These are phyloP conservation scores for Neonectria coccinea DNA, from an alignment of 2,329 filamentous ascomycete species.

Conservation along the genomic window DNA sequence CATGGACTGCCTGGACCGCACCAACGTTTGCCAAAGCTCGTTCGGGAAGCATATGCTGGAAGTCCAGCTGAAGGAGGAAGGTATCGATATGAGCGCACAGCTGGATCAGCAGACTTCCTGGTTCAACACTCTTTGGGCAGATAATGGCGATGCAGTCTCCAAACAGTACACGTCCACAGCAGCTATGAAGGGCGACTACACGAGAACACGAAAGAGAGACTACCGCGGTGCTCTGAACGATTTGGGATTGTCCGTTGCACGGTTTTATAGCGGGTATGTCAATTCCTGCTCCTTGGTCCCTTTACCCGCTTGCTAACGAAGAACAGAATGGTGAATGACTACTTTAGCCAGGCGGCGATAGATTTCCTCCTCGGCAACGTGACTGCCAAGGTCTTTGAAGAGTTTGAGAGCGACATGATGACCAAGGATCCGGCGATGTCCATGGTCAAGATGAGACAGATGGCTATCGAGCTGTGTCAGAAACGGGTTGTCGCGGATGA, in stretches of 20 bases:
- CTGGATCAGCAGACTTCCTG: conserved; percentile 84
- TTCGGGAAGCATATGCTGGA: conserved; percentile 88
- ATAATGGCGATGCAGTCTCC: conserved; percentile 96
- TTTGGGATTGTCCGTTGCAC: conserved; percentile 85
- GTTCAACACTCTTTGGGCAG: conserved; percentile 98
- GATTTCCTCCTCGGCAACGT: conserved; percentile 94
- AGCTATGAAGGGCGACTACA: conserved; percentile 97
- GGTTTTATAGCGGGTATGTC: conserved; percentile 74
- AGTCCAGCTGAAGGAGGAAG: conserved; percentile 79
- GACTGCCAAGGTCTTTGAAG: conserved; percentile 85
- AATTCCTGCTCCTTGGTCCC: neutral
- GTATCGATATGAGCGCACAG: conserved; percentile 80
- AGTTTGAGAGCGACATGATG: conserved; percentile 95
- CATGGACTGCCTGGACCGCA: conserved; percentile 97
- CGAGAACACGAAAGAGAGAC: conserved; percentile 88
- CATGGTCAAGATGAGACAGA: conserved; percentile 83
- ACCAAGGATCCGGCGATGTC: conserved; percentile 92
- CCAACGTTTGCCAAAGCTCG: conserved; percentile 94
- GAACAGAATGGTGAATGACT: conserved; percentile 94
- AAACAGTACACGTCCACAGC: conserved; percentile 96
- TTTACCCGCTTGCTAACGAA: conserved; percentile 26
- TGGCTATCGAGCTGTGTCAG: conserved; percentile 89
- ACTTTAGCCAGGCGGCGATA: conserved; percentile 94
- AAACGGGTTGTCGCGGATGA: conserved; percentile 87
- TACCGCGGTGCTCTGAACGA: conserved; percentile 93